Evolutionary conservation across 108 stramenopile species (phyloP).

Genomic region (Ochromonas danica): DNA sequence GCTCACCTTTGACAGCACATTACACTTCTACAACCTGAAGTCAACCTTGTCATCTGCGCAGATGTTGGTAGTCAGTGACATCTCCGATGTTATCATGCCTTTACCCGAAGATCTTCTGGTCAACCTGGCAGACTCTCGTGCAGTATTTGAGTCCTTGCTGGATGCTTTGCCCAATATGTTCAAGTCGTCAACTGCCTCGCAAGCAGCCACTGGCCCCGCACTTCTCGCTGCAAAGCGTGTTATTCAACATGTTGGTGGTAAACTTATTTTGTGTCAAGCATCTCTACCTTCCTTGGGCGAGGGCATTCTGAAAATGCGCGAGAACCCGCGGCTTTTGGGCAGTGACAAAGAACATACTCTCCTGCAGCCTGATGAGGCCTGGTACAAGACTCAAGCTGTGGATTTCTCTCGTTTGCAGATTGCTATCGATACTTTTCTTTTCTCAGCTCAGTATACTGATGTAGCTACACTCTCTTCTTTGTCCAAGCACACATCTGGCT

Average conservation of each 20-base stretch:
- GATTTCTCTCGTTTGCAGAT: slow-evolving; percentile 94
- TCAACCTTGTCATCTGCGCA: slow-evolving; percentile 75
- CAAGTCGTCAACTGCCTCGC: slow-evolving; percentile 58
- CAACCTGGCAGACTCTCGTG: slow-evolving; percentile 78
- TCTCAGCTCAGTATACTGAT: slow-evolving; percentile 80
- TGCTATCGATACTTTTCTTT: slow-evolving; percentile 88
- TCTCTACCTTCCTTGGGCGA: slow-evolving; percentile 84
- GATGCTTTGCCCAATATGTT: slow-evolving; percentile 91
- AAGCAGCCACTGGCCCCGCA: slow-evolving; percentile 82
- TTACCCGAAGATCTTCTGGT: slow-evolving; percentile 91
- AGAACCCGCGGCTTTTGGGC: slow-evolving; percentile 84
- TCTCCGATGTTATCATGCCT: slow-evolving; percentile 89
- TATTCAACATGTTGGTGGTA: slow-evolving; percentile 92
- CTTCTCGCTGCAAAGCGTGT: slow-evolving; percentile 90
- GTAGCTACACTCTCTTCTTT: slow-evolving; percentile 78
- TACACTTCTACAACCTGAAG: slow-evolving; percentile 92
- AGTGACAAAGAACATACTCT: slow-evolving; percentile 84
- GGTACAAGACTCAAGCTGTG: slow-evolving; percentile 90
- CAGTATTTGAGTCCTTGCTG: slow-evolving; percentile 80
- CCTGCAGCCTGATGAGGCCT: slow-evolving; percentile 69
- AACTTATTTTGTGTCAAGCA: slow-evolving; percentile 87
- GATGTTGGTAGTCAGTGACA: slow-evolving; percentile 89
- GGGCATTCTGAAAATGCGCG: slow-evolving; percentile 77
- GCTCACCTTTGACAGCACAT: slow-evolving; percentile 83
- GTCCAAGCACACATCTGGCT: slow-evolving; percentile 80